Percentiles rank a stretch among this genome's conserved stretches.
These are phyloP conservation scores for Lasiosphaeris hirsuta DNA, from an alignment of 495 filamentous ascomycete genomes.

Conservation along the genomic window DNA sequence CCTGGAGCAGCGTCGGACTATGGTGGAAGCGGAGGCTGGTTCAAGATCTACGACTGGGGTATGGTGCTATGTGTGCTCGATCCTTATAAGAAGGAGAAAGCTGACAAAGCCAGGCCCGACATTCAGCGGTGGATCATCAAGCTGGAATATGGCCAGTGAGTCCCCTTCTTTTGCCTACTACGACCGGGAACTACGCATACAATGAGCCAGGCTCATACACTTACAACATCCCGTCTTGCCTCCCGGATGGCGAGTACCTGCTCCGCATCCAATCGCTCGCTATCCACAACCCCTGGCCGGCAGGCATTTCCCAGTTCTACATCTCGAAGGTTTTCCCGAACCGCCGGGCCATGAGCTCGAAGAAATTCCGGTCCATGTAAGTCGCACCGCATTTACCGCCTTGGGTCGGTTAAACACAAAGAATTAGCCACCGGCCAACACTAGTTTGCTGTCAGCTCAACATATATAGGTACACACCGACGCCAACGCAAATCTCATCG, in stretches of 20 bases:
- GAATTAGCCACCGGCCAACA: too few relatives aligned
- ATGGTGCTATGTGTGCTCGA: neutral
- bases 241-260: slow-evolving; percentile 60
- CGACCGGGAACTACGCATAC: too few relatives aligned
- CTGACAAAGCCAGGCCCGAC: too few relatives aligned
- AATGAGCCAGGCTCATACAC: slow-evolving; percentile 45
- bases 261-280: slow-evolving; percentile 59
- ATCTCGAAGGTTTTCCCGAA: slow-evolving; percentile 18
- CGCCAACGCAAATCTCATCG: too few relatives aligned
- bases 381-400: too few relatives aligned
- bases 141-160: slow-evolving; percentile 45
- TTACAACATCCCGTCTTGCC: slow-evolving; percentile 51
- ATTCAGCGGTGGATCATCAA: slow-evolving; percentile 32
- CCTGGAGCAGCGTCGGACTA: slow-evolving; percentile 40
- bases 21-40: slow-evolving; percentile 53
- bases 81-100: neutral
- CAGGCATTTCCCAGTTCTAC: slow-evolving; percentile 52
- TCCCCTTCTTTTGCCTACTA: too few relatives aligned
- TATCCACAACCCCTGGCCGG: slow-evolving; percentile 55
- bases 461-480: too few relatives aligned
- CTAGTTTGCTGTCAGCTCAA: too few relatives aligned
- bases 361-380: too few relatives aligned
- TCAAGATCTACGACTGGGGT: slow-evolving; percentile 54
- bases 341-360: too few relatives aligned
- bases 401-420: too few relatives aligned